A percentile compares a stretch with the other conserved stretches of the same genome.
Evolutionary conservation across 148 eudicot genomes (phyloP).

Genomic region (Amaranthus hypochondriacus): DNA sequence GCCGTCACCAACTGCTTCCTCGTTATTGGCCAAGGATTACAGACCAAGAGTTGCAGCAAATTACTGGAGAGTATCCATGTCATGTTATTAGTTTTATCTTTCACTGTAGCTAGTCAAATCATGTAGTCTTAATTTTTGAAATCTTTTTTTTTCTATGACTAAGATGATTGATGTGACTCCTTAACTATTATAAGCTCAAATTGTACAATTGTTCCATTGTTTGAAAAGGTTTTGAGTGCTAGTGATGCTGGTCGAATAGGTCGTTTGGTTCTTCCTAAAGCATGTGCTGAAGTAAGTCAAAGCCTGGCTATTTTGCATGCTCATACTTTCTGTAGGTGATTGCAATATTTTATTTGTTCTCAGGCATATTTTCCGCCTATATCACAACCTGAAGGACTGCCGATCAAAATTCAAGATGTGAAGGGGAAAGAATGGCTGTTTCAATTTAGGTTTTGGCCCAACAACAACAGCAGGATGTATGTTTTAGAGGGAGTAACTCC

Average conservation of each 20-base stretch:
- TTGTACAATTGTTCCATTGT: constrained; percentile 82
- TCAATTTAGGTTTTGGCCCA: constrained; percentile 99
- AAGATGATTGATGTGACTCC: constrained; percentile 25
- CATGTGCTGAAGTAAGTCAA: constrained; percentile 93
- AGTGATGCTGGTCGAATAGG: constrained; percentile 99
- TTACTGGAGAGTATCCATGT: constrained; percentile 96
- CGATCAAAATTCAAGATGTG: constrained; percentile 87
- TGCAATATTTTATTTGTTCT: constrained; percentile 20
- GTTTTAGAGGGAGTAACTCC: constrained; percentile 99
- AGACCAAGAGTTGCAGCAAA: constrained; percentile 93
- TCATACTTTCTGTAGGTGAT: not conserved
- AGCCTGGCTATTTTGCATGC: constrained; percentile 1
- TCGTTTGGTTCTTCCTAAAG: constrained; percentile 98
- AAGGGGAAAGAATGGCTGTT: constrained; percentile 97
- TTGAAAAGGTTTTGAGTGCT: constrained; percentile 96
- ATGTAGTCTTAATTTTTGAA: not conserved
- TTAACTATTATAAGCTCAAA: constrained; percentile 68
- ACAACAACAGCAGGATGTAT: constrained; percentile 98
- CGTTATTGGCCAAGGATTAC: constrained; percentile 99
- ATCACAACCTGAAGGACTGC: constrained; percentile 94
- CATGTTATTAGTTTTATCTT: not conserved
- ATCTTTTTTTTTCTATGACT: constrained; percentile 7
- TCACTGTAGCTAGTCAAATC: not conserved
- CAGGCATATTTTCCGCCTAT: constrained; percentile 99
- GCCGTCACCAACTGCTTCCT: constrained; percentile 90